Evolutionary conservation across 2,329 filamentous ascomycete species (phyloP).

Genomic region (Sarocladiaceae sp.): DNA sequence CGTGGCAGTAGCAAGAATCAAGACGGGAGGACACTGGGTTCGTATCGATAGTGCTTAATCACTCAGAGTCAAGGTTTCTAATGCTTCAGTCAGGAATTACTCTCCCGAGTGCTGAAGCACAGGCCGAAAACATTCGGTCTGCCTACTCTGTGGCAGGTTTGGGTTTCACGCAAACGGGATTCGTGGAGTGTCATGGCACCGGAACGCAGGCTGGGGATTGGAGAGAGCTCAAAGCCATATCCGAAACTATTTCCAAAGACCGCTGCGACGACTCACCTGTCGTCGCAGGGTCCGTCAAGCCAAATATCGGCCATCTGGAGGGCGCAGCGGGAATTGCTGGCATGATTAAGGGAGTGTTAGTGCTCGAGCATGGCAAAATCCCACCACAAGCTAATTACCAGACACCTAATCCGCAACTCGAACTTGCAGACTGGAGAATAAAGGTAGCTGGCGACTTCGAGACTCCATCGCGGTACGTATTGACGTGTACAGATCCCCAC

Average conservation of each 20-base stretch:
- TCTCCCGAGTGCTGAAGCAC: conserved; percentile 48
- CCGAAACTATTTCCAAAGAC: conserved; percentile 32
- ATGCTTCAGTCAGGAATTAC: conserved; percentile 44
- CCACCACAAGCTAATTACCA: conserved; percentile 48
- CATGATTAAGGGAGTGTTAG: conserved; percentile 47
- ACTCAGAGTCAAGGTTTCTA: not conserved
- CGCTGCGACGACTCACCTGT: conserved; percentile 20
- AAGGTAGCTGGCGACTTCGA: not conserved
- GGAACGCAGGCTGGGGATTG: conserved; percentile 55
- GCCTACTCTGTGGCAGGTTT: conserved; percentile 43
- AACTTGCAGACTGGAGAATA: not conserved
- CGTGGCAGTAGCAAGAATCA: conserved; percentile 50
- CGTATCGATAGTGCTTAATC: too few species aligned
- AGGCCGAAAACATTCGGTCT: conserved; percentile 43
- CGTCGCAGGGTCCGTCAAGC: conserved; percentile 50
- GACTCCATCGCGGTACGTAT: not conserved
- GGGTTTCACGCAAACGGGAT: conserved; percentile 40
- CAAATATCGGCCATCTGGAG: conserved; percentile 52
- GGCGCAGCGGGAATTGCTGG: conserved; percentile 48
- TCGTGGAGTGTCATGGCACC: conserved; percentile 56
- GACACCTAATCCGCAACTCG: not conserved
- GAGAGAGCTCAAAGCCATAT: conserved; percentile 35
- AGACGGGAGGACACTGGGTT: conserved; percentile 39
- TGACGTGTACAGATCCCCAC: conserved; percentile 34
- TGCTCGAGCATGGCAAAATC: conserved; percentile 45